A percentile compares a stretch with the other conserved stretches of the same genome.
Evolutionary conservation across 1,139 yeast species (phyloP).

Genomic region (Taphrina sp.): DNA sequence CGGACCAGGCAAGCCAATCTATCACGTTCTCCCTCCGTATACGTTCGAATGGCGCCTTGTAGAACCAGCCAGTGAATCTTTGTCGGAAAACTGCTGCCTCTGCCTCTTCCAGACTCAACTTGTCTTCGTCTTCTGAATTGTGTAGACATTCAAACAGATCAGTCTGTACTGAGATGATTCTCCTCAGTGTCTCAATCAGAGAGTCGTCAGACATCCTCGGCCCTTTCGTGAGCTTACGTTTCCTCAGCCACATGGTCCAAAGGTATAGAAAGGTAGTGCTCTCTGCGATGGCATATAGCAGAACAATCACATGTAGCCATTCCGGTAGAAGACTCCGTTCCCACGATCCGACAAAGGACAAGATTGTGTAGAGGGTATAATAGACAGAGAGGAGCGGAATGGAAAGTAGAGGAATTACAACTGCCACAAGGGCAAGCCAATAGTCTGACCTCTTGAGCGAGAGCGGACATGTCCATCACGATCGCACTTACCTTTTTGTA

Average conservation of each 20-base stretch:
- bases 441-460: conserved; percentile 3
- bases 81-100: conserved; percentile 24
- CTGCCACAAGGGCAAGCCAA: conserved; percentile 17
- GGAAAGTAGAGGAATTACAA: conserved; percentile 16
- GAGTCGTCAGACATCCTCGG: conserved; percentile 4
- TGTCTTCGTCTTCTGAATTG: neutral
- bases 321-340: conserved; percentile 4
- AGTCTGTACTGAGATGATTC: neutral
- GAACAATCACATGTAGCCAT: conserved; percentile 8
- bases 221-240: neutral
- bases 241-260: conserved; percentile 11
- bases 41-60: conserved; percentile 13
- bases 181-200: conserved; percentile 1
- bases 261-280: conserved; percentile 6
- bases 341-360: conserved; percentile 3
- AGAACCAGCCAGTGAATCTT: conserved; percentile 23
- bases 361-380: conserved; percentile 5
- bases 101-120: neutral
- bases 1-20: conserved; percentile 23
- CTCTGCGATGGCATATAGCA: conserved; percentile 10
- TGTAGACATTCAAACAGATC: too few species aligned
- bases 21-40: conserved; percentile 15
- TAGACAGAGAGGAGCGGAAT: conserved; percentile 13
- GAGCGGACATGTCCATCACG: neutral
- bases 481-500: conserved; percentile 7